Percentiles rank a stretch among this genome's conserved stretches.
phyloP scores from a whole-genome alignment of 352 stramenopile species.

The Thraustochytrium sp. region DNA sequence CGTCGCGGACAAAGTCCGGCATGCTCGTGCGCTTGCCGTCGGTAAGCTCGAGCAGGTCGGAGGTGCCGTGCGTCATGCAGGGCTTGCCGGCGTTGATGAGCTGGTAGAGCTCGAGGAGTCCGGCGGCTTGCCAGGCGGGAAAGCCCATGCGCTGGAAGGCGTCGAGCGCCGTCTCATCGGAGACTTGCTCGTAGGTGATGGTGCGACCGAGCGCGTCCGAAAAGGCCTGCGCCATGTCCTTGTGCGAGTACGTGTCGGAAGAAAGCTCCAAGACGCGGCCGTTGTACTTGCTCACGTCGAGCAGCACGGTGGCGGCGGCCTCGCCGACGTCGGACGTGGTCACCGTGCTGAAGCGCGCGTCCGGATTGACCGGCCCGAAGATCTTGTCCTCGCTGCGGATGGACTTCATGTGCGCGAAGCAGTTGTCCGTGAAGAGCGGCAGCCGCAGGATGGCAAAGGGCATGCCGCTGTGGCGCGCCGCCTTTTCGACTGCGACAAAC shows the following conservation, averaged over 20 bases:
- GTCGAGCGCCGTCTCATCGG: background rate
- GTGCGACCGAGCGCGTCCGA: background rate
- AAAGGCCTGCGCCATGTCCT: background rate
- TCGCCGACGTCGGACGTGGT: background rate
- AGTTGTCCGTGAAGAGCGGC: constrained; percentile 8
- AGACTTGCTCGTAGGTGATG: background rate
- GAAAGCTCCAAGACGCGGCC: background rate
- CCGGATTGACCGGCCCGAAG: background rate
- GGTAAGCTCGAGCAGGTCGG: background rate
- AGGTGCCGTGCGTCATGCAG: background rate
- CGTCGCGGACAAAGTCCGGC: background rate
- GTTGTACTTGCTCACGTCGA: background rate
- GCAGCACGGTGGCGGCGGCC: background rate
- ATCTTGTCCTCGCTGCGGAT: background rate
- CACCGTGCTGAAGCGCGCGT: background rate
- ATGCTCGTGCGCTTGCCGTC: background rate
- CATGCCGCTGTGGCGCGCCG: background rate
- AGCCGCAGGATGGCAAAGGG: background rate
- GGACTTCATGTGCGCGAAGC: background rate
- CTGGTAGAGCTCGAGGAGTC: background rate
- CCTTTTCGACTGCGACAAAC: background rate
- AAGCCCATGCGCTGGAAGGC: background rate
- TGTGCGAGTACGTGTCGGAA: background rate
- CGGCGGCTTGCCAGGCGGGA: background rate
- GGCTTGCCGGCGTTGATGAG: background rate